Conservation (phyloP, 2,329 filamentous ascomycete genomes). For the Passalora sequoiae region DNA sequence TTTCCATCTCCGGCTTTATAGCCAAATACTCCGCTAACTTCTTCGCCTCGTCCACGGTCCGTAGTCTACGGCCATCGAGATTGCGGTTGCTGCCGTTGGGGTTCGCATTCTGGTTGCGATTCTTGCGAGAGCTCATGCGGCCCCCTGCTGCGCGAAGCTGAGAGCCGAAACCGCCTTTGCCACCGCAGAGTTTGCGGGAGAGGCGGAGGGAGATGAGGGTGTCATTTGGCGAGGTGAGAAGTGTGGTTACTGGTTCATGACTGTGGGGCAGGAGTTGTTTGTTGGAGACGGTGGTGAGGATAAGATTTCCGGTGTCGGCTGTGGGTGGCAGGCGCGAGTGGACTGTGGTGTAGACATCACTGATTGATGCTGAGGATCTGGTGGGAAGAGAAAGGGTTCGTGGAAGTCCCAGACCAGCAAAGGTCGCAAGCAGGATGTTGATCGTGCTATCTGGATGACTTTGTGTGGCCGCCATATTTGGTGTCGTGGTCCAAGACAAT, state of each 20-base stretch:
- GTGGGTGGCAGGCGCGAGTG: slow-evolving; percentile 56
- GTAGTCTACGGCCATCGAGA: slow-evolving; percentile 79
- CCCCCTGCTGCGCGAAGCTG: slow-evolving; percentile 94
- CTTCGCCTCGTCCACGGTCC: slow-evolving; percentile 93
- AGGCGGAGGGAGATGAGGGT: slow-evolving; percentile 79
- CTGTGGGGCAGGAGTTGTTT: slow-evolving; percentile 59
- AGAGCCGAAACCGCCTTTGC: slow-evolving; percentile 96
- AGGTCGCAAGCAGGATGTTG: slow-evolving; percentile 80
- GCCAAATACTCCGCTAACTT: slow-evolving; percentile 90
- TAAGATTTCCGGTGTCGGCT: slow-evolving; percentile 55
- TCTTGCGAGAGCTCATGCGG: slow-evolving; percentile 95
- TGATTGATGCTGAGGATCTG: slow-evolving; percentile 58
- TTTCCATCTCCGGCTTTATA: slow-evolving; percentile 95
- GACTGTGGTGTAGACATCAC: slow-evolving; percentile 61
- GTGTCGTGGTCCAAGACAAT: neutral
- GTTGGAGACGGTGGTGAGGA: slow-evolving; percentile 78
- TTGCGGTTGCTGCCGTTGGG: slow-evolving; percentile 83
- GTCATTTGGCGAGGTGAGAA: slow-evolving; percentile 49
- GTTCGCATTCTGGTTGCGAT: slow-evolving; percentile 68
- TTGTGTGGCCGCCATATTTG: slow-evolving; percentile 6
- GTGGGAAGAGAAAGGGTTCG: slow-evolving; percentile 76
- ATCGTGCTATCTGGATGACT: slow-evolving; percentile 42
- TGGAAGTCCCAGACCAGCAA: slow-evolving; percentile 75
- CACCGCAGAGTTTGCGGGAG: slow-evolving; percentile 73
- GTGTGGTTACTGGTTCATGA: slow-evolving; percentile 52